Base-by-base conservation (phyloP, 441 rosid species). In the Capsella rubella region DNA sequence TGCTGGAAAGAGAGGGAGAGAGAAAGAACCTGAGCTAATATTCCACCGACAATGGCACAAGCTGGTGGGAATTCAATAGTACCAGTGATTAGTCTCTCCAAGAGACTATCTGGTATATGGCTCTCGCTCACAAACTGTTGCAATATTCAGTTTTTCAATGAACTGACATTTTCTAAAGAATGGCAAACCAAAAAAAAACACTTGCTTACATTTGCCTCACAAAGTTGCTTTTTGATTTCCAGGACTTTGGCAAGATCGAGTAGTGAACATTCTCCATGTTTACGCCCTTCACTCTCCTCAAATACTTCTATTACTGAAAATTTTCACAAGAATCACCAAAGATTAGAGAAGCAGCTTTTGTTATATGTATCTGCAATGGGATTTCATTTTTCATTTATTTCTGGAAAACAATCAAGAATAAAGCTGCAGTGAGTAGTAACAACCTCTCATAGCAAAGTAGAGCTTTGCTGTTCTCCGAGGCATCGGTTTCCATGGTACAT, bases 21-120 rank as follows among this genome's bases (percentile, higher is more conserved):
- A 70, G 67, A 69, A 18, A 14, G 27, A 71, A 91, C 97, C 95
- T 91, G 97, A 71, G 96, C 97, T 27, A 91, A 87, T 71, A 91
- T 84, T 68, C 98, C 98, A 67, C 98, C 96, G 3, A 94, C 66
- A 70, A 94, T 81, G 47, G 97, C 97, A 86, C 98, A 94, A 51
- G 87, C 95, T 0, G 95, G 92, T 75, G 98, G 92, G 74, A 85
- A 91, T 78, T 90, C 97, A 45, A 64, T 72, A 14, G 75, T 66
- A 47, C 81, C 83, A 6, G 43, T 35, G 54, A 87, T 77, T 72
- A 94, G 81, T 81, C 97, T 90, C 75, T 91, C 93, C 51, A 94
- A 77, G 32, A 91, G 86, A 42, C 75, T 54, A 74, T 89, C 81
- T 2, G 93, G 95, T 69, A 94, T 71, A 64, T 76, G 87, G 67